These are phyloP conservation scores for Penicillium soppii DNA, from an alignment of 495 filamentous ascomycete genomes.

Conservation along the genomic window DNA sequence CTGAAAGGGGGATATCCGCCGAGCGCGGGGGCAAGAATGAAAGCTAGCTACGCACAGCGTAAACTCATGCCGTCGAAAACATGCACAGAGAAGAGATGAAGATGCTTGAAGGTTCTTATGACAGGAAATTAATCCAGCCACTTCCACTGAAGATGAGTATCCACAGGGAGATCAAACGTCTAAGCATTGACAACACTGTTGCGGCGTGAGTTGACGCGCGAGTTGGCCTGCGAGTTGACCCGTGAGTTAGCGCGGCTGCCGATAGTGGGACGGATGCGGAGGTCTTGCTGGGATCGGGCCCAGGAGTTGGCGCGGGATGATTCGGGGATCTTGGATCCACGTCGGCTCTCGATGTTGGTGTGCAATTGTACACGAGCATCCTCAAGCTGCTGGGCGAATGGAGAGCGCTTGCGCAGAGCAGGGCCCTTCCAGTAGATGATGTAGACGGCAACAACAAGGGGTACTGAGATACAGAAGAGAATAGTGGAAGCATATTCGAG, in stretches of 20 bases:
- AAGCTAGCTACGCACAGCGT: conserved; percentile 23
- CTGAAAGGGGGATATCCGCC: not conserved
- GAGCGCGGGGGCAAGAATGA: conserved; percentile 10
- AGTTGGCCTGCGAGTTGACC: conserved; percentile 35
- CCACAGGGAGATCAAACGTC: not conserved
- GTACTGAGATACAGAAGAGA: conserved; percentile 63
- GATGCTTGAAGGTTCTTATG: conserved; percentile 8
- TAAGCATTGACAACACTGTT: conserved; percentile 28
- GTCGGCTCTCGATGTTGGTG: conserved; percentile 37
- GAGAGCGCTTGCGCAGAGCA: conserved; percentile 61
- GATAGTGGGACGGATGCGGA: conserved; percentile 43
- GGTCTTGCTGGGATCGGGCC: conserved; percentile 49
- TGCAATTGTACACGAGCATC: conserved; percentile 46
- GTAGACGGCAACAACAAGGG: conserved; percentile 73
- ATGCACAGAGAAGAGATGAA: conserved; percentile 26
- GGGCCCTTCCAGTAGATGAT: conserved; percentile 78
- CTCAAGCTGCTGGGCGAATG: conserved; percentile 71
- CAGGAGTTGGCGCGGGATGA: conserved; percentile 45
- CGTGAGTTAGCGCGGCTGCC: conserved; percentile 44
- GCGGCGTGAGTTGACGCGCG: conserved; percentile 34
- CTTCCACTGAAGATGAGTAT: not conserved
- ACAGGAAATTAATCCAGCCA: not conserved
- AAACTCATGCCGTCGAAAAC: conserved; percentile 18
- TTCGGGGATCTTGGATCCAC: conserved; percentile 36
- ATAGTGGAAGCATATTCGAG: conserved; percentile 72